phyloP scores from a whole-genome alignment of 192 early-diverging fungal genomes.

The Entomortierella parvispora region DNA sequence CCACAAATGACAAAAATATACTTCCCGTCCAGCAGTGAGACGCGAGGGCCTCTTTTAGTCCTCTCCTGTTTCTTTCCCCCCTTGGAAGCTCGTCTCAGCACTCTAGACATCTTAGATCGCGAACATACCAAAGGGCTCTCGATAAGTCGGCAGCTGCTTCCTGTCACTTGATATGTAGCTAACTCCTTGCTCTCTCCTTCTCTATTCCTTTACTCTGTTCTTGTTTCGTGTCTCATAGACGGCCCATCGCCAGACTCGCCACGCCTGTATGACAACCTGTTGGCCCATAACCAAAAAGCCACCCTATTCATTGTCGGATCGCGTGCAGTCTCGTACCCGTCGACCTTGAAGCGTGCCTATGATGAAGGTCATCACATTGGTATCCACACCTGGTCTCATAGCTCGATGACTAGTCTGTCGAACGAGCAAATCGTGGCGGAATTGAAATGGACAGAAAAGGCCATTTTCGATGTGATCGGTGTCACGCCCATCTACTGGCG shows the following conservation, averaged over 20 bases:
- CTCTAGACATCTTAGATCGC: too few species aligned
- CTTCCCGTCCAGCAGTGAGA: too few species aligned
- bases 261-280: slow-evolving; percentile 54
- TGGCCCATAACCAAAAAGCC: slow-evolving; percentile 52
- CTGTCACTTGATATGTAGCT: too few species aligned
- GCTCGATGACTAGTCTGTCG: slow-evolving; percentile 56
- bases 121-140: too few species aligned
- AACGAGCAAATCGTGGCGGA: slow-evolving; percentile 64
- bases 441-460: slow-evolving; percentile 71
- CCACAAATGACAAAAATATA: too few species aligned
- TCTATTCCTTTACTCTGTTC: neutral
- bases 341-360: slow-evolving; percentile 46
- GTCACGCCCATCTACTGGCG: slow-evolving; percentile 61
- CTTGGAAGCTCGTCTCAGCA: too few species aligned
- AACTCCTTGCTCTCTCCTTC: too few species aligned
- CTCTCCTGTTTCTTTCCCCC: too few species aligned
- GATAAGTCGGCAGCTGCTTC: too few species aligned
- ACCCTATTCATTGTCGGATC: slow-evolving; percentile 64
- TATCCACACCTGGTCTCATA: slow-evolving; percentile 73
- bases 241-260: slow-evolving; percentile 59
- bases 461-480: slow-evolving; percentile 60
- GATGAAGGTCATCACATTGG: slow-evolving; percentile 63
- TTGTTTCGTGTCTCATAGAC: slow-evolving; percentile 12
- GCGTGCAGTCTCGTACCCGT: slow-evolving; percentile 53
- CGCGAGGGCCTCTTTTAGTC: too few species aligned